These are phyloP conservation scores for Rhododendron molle DNA, from an alignment of 148 eudicot genomes.

Conservation along the genomic window DNA sequence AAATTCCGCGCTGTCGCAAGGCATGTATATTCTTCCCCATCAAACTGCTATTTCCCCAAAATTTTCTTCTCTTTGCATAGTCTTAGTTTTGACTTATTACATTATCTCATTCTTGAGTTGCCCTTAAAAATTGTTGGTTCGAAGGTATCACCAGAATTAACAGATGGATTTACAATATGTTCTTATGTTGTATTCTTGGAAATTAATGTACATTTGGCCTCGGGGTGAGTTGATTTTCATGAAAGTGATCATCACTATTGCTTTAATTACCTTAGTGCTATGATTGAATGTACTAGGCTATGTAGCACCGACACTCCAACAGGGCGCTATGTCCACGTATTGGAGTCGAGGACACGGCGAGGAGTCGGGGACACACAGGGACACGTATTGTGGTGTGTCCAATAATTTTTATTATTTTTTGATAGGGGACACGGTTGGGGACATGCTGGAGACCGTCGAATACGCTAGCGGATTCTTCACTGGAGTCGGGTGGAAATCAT, in stretches of 20 bases:
- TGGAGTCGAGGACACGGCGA: no score
- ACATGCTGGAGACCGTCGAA: no score
- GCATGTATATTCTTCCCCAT: not conserved
- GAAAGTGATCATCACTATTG: not conserved
- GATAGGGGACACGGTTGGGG: no score
- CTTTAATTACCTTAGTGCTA: not conserved
- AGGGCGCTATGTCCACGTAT: no score
- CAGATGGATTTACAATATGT: not conserved
- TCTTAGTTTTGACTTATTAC: not conserved
- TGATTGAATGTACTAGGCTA: not conserved
- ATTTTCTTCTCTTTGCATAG: not conserved
- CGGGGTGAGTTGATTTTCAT: not conserved
- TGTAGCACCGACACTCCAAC: no score
- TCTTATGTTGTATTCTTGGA: slow-evolving; percentile 3
- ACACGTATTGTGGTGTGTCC: no score
- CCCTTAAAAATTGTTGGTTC: not conserved
- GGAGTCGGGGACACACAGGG: no score
- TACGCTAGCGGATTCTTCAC: no score
- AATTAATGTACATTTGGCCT: not conserved
- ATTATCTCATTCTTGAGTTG: slow-evolving; percentile 2
- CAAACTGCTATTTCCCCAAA: not conserved
- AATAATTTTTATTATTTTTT: no score
- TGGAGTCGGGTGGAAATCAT: no score
- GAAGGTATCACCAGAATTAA: not conserved
- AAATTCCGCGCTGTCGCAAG: not conserved